Conservation (phyloP, 768 basidiomycete species). For the Trametes cinnabarina region DNA sequence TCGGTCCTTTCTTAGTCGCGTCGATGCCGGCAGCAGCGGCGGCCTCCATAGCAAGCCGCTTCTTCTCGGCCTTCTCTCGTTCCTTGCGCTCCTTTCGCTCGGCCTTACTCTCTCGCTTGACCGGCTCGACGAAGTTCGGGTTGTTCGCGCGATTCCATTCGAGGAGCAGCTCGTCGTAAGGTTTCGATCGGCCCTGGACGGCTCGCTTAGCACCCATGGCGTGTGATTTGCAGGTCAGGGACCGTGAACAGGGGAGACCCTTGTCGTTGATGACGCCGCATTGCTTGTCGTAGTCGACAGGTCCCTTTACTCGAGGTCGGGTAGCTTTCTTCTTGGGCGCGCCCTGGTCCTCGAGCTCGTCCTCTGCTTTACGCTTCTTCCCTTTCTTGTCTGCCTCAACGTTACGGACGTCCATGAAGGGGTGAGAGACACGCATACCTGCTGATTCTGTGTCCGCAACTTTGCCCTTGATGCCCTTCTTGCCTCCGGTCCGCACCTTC, state of each 20-base stretch:
- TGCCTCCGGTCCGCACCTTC: conserved; percentile 51
- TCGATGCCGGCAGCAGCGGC: conserved; percentile 60
- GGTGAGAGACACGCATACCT: conserved; percentile 4
- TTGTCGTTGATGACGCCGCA: conserved; percentile 99
- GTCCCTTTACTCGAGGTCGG: conserved; percentile 79
- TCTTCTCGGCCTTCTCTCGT: conserved; percentile 80
- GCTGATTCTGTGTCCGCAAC: conserved; percentile 46
- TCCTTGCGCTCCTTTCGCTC: conserved; percentile 86
- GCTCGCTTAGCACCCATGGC: conserved; percentile 95
- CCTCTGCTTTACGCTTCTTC: conserved; percentile 84
- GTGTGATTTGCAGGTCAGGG: conserved; percentile 97
- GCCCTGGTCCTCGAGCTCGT: conserved; percentile 62
- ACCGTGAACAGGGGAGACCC: conserved; percentile 86
- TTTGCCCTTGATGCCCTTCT: conserved; percentile 60
- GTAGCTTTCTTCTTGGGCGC: conserved; percentile 70
- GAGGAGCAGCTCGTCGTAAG: conserved; percentile 82
- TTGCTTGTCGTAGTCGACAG: conserved; percentile 87
- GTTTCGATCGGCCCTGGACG: conserved; percentile 79
- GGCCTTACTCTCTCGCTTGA: conserved; percentile 81
- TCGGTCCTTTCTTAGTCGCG: conserved; percentile 42
- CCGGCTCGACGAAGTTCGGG: conserved; percentile 85
- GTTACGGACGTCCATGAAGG: background rate
- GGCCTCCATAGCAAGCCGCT: conserved; percentile 65
- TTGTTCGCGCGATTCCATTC: conserved; percentile 91
- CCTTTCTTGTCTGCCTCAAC: conserved; percentile 44